These are phyloP conservation scores for Aspergillus baeticus DNA, from an alignment of 495 filamentous ascomycete genomes.

Conservation along the genomic window DNA sequence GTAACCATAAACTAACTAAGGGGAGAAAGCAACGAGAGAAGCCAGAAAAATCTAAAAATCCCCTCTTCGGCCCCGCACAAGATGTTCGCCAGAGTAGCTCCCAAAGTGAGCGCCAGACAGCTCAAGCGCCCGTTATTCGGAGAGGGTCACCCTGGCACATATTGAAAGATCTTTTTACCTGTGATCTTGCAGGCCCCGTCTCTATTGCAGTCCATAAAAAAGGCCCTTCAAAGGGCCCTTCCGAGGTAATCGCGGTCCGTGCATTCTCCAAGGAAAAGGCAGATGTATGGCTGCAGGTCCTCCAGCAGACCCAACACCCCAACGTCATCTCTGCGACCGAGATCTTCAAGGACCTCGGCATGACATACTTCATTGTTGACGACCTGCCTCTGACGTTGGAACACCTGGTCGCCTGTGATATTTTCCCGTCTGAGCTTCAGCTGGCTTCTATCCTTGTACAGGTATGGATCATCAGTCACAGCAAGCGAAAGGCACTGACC, in stretches of 20 bases:
- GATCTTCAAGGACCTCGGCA: constrained; percentile 5
- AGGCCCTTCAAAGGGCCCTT: not conserved
- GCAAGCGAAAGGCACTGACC: too few relatives aligned
- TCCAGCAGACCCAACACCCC: constrained; percentile 6
- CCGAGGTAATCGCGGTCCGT: constrained; percentile 10
- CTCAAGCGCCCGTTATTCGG: too few relatives aligned
- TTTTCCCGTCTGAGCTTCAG: constrained; percentile 15
- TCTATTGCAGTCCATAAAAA: not conserved
- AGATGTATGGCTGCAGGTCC: constrained; percentile 9
- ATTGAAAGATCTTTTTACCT: constrained; percentile 16
- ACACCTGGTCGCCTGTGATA: constrained; percentile 20
- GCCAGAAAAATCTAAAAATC: too few relatives aligned
- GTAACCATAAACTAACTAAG: too few relatives aligned
- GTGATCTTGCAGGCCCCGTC: constrained; percentile 20
- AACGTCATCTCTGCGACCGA: constrained; percentile 15
- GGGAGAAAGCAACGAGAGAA: too few relatives aligned
- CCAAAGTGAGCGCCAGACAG: too few relatives aligned
- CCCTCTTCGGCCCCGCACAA: too few relatives aligned
- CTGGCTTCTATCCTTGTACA: constrained; percentile 21
- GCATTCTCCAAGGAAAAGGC: constrained; percentile 8
- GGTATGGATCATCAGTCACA: constrained; percentile 11
- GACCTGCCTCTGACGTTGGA: constrained; percentile 12
- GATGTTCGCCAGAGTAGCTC: constrained; percentile 1
- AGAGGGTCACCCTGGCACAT: constrained; percentile 15
- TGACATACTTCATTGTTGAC: not conserved